Base-by-base conservation (phyloP, 2,329 filamentous ascomycete genomes). In the Calonectria henricotiae region DNA sequence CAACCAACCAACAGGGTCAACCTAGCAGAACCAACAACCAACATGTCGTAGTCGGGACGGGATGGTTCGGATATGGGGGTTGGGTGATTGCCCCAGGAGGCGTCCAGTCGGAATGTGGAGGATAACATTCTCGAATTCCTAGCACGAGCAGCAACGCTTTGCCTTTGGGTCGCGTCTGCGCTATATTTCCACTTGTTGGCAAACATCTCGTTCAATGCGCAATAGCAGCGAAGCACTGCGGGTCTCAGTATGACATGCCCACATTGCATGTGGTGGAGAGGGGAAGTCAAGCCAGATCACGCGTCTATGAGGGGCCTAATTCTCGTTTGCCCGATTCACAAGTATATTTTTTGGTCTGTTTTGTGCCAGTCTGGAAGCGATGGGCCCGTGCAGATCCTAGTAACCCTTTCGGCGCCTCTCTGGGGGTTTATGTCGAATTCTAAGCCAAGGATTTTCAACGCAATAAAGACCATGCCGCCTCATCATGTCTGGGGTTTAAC, bases 1-100 rank as follows among this genome's bases (percentile, higher is more conserved):
- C 35, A 39, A 43, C 32, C 46, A 37, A 65, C 67, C 60, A 69
- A 64, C 60, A 61, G 62, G 37, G 62, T 46, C 63, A 44, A 64
- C 41, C 41, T n/a, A 43, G 37, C 54, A n/a, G 64, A 55, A 62
- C 71, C 64, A 73, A 70, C 41, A 63, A 62, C 67, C 51, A 73
- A 68, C 65, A 61, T 47, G 58, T 62, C 68, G 62, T 66, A 51
- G 30, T 23, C 62, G 49, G 41, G 54, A 65, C 55, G 43, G 71
- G 65, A 66, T 61, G 62, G 68, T 30, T 76, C 73, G 73, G 74
- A 68, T 47, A 63, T 60, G 68, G 37, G 32, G 20, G 55, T 62
- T 64, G 62, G 70, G 43, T 44, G 41, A 65, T 67, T 58, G 66
- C 61, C 46, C 27, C 30, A 46, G 43, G 27, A 47, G 55, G 64